Base-by-base conservation (phyloP, 495 filamentous ascomycete species). In the Aspergillus coremiiformis region DNA sequence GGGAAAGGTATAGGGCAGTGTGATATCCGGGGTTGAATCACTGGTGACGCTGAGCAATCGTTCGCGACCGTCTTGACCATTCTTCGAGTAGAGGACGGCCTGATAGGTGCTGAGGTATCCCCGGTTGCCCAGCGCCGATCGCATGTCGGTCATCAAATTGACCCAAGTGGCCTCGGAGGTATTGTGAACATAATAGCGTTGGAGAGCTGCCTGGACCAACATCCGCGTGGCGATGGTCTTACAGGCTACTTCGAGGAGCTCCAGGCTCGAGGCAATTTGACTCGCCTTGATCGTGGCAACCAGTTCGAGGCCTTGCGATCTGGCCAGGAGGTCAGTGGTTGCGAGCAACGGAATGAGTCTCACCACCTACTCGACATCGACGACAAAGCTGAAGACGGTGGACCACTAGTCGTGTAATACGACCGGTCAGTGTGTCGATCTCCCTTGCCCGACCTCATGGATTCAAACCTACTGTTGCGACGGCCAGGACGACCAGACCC, bases 251-350 rank as follows among this genome's bases (percentile, higher is more conserved):
- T 89, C 81, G 52, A 91, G 79, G 35, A 92, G 75, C 29, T 84
- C 73, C 22, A 94, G 76, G 61, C 85, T 85, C 44, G 84, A 83
- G n/a, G 83, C 69, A 30, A 96, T 76, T 61, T 91, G 84, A 19
- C 85, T 81, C 22, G 90, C 84, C 66, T 95, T 95, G 62, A 95
- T 79, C 11, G 84, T 87, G 14, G 91, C 91, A 2, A 87, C 87
- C 44, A 95, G 78, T 23, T 84, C 69, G 26, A 95, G 79, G 30
- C 80, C 76, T 39, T 73, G 71, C 0, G 72, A 68, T 53, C 77
- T 79, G 21, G 24, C 54, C 21, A 63, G 17, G 5, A 7, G 17
- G 37, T 41, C n/a, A 41, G 37, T 41, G 51, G 21, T 44, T 30
- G 26, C 4, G 8, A 24, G 19, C 15, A 19, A 15, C 21, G 4